Conservation (phyloP, 148 eudicot genomes). For the Nepenthes gracilis region DNA sequence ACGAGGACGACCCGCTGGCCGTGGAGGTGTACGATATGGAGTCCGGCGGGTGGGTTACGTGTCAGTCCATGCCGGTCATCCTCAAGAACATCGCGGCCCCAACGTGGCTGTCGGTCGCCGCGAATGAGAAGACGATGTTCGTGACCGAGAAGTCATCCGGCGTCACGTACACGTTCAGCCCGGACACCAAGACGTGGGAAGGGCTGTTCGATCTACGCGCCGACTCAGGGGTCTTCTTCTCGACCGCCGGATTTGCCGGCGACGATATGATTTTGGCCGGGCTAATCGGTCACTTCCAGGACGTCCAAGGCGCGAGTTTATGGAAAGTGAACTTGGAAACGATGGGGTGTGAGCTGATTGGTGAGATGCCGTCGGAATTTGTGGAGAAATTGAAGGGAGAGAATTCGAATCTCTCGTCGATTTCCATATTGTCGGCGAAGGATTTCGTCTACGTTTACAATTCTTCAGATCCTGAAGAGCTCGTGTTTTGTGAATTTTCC, state of each 20-base stretch:
- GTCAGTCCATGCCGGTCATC: conserved; percentile 39
- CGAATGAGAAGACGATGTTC: conserved; percentile 14
- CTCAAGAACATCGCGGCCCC: conserved; percentile 40
- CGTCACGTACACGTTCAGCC: conserved; percentile 26
- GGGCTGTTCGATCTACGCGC: conserved; percentile 25
- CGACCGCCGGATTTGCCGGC: conserved; percentile 20
- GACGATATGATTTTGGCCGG: conserved; percentile 36
- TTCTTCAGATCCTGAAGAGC: conserved; percentile 18
- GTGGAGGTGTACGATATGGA: conserved; percentile 49
- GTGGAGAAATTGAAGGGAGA: conserved; percentile 30
- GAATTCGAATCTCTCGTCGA: conserved; percentile 11
- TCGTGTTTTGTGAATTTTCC: conserved; percentile 30
- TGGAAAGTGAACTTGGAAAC: conserved; percentile 25
- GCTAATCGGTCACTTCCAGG: conserved; percentile 12
- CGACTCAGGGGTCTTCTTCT: conserved; percentile 22
- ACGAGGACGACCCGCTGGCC: conserved; percentile 33
- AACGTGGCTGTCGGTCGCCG: conserved; percentile 49
- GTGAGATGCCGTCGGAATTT: conserved; percentile 39
- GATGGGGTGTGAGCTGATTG: conserved; percentile 20
- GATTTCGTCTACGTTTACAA: conserved; percentile 26
- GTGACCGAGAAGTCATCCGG: conserved; percentile 44
- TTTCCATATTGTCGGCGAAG: conserved; percentile 20
- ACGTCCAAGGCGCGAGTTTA: conserved; percentile 16
- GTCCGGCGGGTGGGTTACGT: conserved; percentile 31
- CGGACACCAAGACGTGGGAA: conserved; percentile 27